Conservation (phyloP, 139 green algal species). For the Coccomyxa sp. region DNA sequence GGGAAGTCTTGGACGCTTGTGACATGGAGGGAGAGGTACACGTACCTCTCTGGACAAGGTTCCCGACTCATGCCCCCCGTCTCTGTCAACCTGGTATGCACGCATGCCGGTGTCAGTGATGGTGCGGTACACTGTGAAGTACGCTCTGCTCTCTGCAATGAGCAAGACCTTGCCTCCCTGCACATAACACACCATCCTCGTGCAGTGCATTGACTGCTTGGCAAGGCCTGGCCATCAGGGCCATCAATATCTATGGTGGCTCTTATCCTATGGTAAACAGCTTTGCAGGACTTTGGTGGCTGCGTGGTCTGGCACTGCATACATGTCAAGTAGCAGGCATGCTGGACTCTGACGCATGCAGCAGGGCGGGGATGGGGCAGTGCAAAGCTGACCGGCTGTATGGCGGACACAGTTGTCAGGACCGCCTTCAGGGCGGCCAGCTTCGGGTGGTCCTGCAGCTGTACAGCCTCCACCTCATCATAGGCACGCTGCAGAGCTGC, state of each 20-base stretch:
- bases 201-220: background rate
- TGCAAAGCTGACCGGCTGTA: conserved; percentile 19
- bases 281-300: background rate
- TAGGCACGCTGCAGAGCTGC: conserved; percentile 14
- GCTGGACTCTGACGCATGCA: background rate
- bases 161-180: conserved; percentile 33
- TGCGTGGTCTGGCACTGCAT: background rate
- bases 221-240: background rate
- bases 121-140: conserved; percentile 40
- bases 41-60: too few species aligned
- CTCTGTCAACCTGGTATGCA: conserved; percentile 34
- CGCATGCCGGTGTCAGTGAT: conserved; percentile 30
- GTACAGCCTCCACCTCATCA: conserved; percentile 22
- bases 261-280: background rate
- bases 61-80: too few species aligned
- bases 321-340: background rate
- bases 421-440: conserved; percentile 19
- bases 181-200: background rate
- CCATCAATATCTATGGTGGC: background rate
- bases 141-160: conserved; percentile 30
- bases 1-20: too few species aligned
- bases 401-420: conserved; percentile 11
- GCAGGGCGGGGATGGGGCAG: background rate
- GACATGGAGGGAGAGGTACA: too few species aligned
- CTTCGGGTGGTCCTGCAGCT: conserved; percentile 42